A percentile compares a stretch with the other conserved stretches of the same genome.
Evolutionary conservation across 495 filamentous ascomycete species (phyloP).

Genomic region (Aspergillus baeticus): DNA sequence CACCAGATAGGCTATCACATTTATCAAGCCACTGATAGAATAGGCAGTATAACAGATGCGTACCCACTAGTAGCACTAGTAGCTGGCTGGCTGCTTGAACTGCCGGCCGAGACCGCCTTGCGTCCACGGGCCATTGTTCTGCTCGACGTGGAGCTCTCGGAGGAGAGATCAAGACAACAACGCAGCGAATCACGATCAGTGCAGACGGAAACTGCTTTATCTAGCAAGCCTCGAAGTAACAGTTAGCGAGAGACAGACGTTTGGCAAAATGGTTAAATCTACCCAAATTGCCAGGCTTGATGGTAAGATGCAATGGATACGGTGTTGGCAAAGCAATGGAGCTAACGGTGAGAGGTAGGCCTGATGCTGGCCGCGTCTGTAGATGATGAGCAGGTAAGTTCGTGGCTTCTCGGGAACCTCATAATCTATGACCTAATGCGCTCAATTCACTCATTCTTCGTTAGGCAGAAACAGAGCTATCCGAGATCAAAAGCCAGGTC

Average conservation of each 20-base stretch:
- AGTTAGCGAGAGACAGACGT: background rate
- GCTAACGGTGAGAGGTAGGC: constrained; percentile 49
- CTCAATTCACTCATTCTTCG: constrained; percentile 7
- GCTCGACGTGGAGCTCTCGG: constrained; percentile 4
- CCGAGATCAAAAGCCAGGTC: constrained; percentile 85
- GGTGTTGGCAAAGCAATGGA: constrained; percentile 5
- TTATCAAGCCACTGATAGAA: background rate
- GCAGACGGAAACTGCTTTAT: background rate
- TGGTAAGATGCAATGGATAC: constrained; percentile 53
- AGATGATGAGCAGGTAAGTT: constrained; percentile 75
- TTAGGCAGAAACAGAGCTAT: constrained; percentile 70
- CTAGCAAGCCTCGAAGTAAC: background rate
- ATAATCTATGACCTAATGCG: constrained; percentile 8
- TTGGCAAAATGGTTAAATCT: constrained; percentile 78
- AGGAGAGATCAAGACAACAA: constrained; percentile 13
- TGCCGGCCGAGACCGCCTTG: constrained; percentile 40
- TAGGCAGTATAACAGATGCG: background rate
- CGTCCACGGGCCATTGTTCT: constrained; percentile 32
- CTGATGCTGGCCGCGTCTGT: constrained; percentile 93
- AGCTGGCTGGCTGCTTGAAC: constrained; percentile 17
- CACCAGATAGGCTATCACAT: background rate
- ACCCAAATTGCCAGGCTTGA: constrained; percentile 93
- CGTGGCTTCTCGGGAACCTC: background rate
- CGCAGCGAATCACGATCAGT: background rate
- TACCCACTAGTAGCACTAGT: no score